A percentile compares a stretch with the other conserved stretches of the same genome.
Conservation (phyloP, 1,139 yeast genomes). For the Yamadazyma trypodendri region DNA sequence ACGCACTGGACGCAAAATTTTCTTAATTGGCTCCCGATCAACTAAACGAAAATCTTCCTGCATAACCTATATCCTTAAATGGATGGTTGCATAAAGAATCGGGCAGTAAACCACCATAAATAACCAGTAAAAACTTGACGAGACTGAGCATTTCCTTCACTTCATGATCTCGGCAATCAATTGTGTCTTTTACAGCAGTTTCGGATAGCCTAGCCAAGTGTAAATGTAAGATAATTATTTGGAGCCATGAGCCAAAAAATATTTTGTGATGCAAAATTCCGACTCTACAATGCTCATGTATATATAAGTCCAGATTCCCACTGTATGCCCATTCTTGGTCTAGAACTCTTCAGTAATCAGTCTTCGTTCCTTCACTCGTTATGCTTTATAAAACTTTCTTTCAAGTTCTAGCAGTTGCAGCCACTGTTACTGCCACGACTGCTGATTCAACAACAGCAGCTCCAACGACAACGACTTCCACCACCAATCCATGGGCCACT, state of each 20-base stretch:
- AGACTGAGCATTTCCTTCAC: no score
- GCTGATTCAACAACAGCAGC: constrained; percentile 21
- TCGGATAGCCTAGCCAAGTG: not conserved
- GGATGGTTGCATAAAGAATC: not conserved
- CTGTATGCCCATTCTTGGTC: no score
- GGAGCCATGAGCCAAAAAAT: not conserved
- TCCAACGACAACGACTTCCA: constrained; percentile 11
- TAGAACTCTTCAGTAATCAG: no score
- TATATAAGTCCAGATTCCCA: not conserved
- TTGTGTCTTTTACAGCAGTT: no score
- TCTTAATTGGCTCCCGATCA: not conserved
- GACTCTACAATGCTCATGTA: not conserved
- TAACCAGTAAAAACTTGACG: not conserved
- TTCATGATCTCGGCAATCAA: no score
- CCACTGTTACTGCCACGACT: constrained; percentile 25
- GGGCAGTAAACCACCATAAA: not conserved
- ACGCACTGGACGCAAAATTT: not conserved
- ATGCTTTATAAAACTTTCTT: not conserved
- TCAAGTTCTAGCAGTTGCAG: constrained; percentile 9
- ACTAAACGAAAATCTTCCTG: not conserved
- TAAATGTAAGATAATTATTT: not conserved
- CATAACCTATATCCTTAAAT: not conserved
- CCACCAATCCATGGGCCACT: constrained; percentile 25
- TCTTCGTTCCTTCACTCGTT: not conserved
- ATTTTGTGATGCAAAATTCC: constrained; percentile 1